A percentile compares a stretch with the other conserved stretches of the same genome.
These are phyloP conservation scores for Sporothrix curviconia DNA, from an alignment of 2,329 filamentous ascomycete species.

Conservation along the genomic window DNA sequence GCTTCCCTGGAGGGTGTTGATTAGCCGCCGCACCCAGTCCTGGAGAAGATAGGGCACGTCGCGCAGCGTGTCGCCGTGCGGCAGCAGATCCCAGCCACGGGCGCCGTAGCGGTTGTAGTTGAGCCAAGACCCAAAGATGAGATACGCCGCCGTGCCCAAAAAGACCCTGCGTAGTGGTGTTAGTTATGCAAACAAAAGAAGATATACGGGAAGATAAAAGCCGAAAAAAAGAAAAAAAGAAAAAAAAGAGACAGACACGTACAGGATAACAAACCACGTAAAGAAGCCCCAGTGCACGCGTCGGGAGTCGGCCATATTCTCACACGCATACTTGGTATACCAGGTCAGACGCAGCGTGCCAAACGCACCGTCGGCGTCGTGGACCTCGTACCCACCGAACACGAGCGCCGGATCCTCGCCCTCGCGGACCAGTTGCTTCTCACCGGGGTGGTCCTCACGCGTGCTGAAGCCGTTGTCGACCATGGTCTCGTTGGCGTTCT, in stretches of 20 bases:
- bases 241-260: conserved; percentile 31
- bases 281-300: conserved; percentile 83
- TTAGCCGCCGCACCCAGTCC: conserved; percentile 73
- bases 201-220: too few relatives aligned
- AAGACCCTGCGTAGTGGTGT: too few relatives aligned
- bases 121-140: conserved; percentile 97
- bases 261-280: conserved; percentile 95
- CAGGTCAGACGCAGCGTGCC: conserved; percentile 64
- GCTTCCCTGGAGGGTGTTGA: conserved; percentile 77
- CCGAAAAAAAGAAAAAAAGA: too few relatives aligned
- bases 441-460: conserved; percentile 29
- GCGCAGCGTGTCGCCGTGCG: conserved; percentile 84
- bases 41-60: conserved; percentile 89
- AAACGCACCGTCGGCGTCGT: conserved; percentile 44
- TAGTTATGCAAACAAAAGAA: too few relatives aligned
- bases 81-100: conserved; percentile 87
- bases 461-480: conserved; percentile 24
- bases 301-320: conserved; percentile 39
- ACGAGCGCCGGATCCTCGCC: conserved; percentile 53
- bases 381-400: conserved; percentile 67
- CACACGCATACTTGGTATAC: conserved; percentile 83
- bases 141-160: conserved; percentile 76
- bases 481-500: conserved; percentile 19
- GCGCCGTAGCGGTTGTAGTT: conserved; percentile 98
- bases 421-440: conserved; percentile 49